These are phyloP conservation scores for Pseudoperonospora humuli DNA, from an alignment of 352 stramenopile species.

Conservation along the genomic window DNA sequence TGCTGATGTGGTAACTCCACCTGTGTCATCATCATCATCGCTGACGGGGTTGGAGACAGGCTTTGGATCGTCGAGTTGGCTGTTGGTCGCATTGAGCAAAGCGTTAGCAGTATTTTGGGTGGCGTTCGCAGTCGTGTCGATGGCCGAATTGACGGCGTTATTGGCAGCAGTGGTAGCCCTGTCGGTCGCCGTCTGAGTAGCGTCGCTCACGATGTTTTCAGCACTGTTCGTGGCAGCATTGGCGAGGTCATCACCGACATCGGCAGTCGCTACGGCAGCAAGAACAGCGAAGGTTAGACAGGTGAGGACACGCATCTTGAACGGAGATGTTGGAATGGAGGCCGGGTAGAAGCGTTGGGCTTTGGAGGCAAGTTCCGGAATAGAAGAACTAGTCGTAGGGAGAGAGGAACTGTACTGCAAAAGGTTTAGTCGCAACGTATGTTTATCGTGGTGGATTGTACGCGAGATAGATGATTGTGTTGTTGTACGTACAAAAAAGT, in stretches of 20 bases:
- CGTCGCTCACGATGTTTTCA: background rate
- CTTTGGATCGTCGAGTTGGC: no score
- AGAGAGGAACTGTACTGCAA: no score
- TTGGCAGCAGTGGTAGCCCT: constrained; percentile 6
- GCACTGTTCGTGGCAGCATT: constrained; percentile 4
- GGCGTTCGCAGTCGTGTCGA: constrained; percentile 7
- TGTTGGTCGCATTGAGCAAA: constrained; percentile 9
- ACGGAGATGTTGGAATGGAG: background rate
- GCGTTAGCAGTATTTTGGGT: constrained; percentile 8
- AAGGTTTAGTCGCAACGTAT: no score
- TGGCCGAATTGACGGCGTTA: constrained; percentile 4
- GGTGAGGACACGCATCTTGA: constrained; percentile 17
- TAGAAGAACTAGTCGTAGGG: no score
- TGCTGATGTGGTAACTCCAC: constrained; percentile 7
- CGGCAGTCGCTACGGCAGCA: constrained; percentile 8
- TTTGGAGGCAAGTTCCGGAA: constrained; percentile 8
- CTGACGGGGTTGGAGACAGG: no score
- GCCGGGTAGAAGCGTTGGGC: no score
- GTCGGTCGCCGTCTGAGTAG: constrained; percentile 6
- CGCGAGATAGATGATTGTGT: no score
- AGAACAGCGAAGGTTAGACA: constrained; percentile 13
- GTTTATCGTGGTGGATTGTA: no score
- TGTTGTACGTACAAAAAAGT: no score
- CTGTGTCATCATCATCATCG: no score
- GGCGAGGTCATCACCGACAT: no score